These are phyloP conservation scores for Nemania serpens DNA, from an alignment of 2,329 filamentous ascomycete genomes.

Conservation along the genomic window DNA sequence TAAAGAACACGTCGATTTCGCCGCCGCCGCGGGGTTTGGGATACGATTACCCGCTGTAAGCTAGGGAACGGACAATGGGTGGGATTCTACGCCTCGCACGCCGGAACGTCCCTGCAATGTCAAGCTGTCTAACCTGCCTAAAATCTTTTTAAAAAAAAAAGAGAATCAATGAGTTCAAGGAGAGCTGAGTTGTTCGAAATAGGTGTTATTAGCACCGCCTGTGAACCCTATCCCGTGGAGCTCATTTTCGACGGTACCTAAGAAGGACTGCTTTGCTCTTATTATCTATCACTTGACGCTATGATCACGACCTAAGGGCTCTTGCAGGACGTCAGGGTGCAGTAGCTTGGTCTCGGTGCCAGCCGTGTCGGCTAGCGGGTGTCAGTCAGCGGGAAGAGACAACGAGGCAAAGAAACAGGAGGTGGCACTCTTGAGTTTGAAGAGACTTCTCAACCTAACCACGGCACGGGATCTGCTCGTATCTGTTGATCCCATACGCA, in stretches of 20 bases:
- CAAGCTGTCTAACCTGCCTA: no score
- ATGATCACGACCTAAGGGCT: no score
- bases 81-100: background rate
- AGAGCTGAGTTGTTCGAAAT: no score
- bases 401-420: background rate
- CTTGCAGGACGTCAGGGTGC: no score
- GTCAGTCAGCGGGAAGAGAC: background rate
- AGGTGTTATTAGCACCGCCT: no score
- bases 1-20: slow-evolving; percentile 29
- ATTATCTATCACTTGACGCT: no score
- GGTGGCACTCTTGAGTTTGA: background rate
- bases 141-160: no score
- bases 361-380: background rate
- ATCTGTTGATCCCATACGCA: background rate
- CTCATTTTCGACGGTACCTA: no score
- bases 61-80: background rate
- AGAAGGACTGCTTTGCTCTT: no score
- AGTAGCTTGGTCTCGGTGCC: background rate
- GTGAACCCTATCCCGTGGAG: no score
- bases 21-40: slow-evolving; percentile 17
- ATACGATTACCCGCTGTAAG: slow-evolving; percentile 15
- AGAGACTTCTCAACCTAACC: background rate
- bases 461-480: background rate
- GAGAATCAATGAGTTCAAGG: no score
- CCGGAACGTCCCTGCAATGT: no score